A percentile compares a stretch with the other conserved stretches of the same genome.
These are phyloP conservation scores for Houttuynia cordata DNA, from an alignment of 164 flowering plant genomes.

Conservation along the genomic window DNA sequence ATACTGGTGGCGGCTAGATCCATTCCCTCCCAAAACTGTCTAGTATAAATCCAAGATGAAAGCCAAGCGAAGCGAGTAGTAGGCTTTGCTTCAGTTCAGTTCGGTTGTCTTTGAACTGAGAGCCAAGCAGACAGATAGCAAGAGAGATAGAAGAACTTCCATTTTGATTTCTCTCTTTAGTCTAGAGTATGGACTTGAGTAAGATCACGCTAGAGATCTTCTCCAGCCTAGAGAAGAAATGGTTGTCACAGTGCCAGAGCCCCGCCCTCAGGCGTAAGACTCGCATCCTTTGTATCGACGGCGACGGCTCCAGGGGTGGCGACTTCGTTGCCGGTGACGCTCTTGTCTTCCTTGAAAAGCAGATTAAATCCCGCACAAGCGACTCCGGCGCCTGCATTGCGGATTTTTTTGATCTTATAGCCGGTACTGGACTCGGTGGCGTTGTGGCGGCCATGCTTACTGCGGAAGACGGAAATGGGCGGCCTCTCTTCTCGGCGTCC, in stretches of 20 bases:
- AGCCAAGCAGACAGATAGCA: too few species aligned
- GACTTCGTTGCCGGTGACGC: conserved; percentile 25
- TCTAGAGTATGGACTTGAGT: conserved; percentile 14
- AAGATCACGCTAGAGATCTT: conserved; percentile 28
- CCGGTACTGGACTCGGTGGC: conserved; percentile 47
- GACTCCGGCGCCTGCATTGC: conserved; percentile 27
- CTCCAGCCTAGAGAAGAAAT: conserved; percentile 29
- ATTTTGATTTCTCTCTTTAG: neutral
- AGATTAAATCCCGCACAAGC: conserved; percentile 22
- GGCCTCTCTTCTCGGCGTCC: conserved; percentile 31
- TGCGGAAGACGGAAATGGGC: conserved; percentile 27
- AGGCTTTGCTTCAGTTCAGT: too few species aligned
- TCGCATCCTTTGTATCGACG: conserved; percentile 34
- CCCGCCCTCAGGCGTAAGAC: conserved; percentile 13
- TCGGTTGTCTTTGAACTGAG: too few species aligned
- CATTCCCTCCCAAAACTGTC: too few species aligned
- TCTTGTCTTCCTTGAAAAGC: conserved; percentile 26
- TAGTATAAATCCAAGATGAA: too few species aligned
- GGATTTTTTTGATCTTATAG: conserved; percentile 38
- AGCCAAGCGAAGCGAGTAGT: too few species aligned
- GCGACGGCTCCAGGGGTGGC: conserved; percentile 29
- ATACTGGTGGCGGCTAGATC: too few species aligned
- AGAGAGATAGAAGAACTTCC: too few species aligned
- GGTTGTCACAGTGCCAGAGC: conserved; percentile 20
- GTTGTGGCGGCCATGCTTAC: conserved; percentile 31